Base-by-base conservation (phyloP, 176 grass and related monocot species). In the Rhynchospora tenuis region DNA sequence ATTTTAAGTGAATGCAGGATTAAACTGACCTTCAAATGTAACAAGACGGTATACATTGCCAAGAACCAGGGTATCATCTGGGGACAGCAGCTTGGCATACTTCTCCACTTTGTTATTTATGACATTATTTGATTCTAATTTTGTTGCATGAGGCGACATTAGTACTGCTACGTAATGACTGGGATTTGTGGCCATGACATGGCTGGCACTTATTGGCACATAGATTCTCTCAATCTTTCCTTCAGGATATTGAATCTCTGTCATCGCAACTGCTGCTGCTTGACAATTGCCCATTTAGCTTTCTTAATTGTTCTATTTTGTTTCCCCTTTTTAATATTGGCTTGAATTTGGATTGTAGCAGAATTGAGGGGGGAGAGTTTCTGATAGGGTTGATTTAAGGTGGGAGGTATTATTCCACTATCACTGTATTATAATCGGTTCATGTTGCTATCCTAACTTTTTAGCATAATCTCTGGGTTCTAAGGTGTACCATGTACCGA, bases 31-130 rank as follows among this genome's bases (percentile, higher is more conserved):
- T 93, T 97, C 89, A 86, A 97, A 97, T 87, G 87, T 97, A 83
- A 97, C 89, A 56, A 97, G 94, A 81, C 91, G 91, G 84, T 97
- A 97, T 86, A 90, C 91, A 85, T 87, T 86, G 87, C 94, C 89
- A 83, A 97, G 87, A 47, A 90, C 60, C 71, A 97, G 94, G 13
- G 91, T 93, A 67, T 97, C 94, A 85, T 97, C 89, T 17, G 94
- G 94, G 27, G 90, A 89, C 87, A 97, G 94, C 33, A 97, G 71
- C 89, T 97, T 97, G 17, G 93, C 88, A 88, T 97, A 90, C 87
- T 93, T 97, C 15, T 90, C 84, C n/a, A 86, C 28, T 31, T 29
- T 45, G 20, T 10, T 10, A 19, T 10, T 54, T 9, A 16, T 29
- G 8, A 7, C 69, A 23, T 64, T 64, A 51, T 51, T 51, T 51